These are phyloP conservation scores for Seiridium cupressi DNA, from an alignment of 2,329 filamentous ascomycete species.

Conservation along the genomic window DNA sequence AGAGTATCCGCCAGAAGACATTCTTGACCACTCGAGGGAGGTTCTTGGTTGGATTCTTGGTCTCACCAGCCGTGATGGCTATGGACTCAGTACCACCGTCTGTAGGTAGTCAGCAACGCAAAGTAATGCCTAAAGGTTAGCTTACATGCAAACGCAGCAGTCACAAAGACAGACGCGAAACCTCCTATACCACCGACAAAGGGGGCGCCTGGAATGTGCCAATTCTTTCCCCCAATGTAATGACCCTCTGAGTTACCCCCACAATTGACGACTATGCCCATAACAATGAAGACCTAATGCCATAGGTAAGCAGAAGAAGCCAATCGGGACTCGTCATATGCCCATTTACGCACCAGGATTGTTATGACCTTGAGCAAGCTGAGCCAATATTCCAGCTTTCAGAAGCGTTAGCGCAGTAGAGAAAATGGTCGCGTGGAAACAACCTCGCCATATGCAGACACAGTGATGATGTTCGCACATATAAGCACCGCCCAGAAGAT, in stretches of 20 bases:
- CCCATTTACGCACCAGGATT: constrained; percentile 32
- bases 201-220: constrained; percentile 57
- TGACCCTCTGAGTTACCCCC: constrained; percentile 52
- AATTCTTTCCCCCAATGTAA: constrained; percentile 59
- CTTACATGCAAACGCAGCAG: constrained; percentile 55
- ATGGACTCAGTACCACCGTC: constrained; percentile 45
- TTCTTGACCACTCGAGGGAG: constrained; percentile 27
- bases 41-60: constrained; percentile 27
- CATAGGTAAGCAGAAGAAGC: neutral
- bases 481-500: constrained; percentile 60
- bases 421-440: neutral
- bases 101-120: neutral
- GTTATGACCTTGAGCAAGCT: constrained; percentile 52
- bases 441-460: constrained; percentile 50
- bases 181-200: constrained; percentile 65
- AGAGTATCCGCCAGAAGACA: constrained; percentile 28
- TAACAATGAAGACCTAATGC: constrained; percentile 54
- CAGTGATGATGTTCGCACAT: constrained; percentile 48
- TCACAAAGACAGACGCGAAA: constrained; percentile 64
- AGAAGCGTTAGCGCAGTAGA: neutral
- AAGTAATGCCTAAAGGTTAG: neutral
- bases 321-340: neutral
- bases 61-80: constrained; percentile 31
- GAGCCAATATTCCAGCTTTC: constrained; percentile 51
- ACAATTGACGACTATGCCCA: constrained; percentile 59